These are phyloP conservation scores for Diaporthe nobilis DNA, from an alignment of 2,329 filamentous ascomycete genomes.

Conservation along the genomic window DNA sequence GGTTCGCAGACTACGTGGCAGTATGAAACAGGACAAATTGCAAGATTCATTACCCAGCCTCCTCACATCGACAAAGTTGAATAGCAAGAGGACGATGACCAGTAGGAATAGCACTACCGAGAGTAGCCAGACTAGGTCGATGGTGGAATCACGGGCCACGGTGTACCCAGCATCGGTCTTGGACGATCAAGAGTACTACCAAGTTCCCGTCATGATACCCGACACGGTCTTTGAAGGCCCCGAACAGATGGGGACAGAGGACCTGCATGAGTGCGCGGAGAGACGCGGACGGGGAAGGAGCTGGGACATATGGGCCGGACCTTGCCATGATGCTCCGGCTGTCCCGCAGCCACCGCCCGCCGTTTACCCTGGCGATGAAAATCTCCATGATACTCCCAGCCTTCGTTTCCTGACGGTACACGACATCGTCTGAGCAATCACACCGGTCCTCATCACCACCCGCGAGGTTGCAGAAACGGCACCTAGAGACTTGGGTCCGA, in stretches of 20 bases:
- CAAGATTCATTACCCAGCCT: background rate
- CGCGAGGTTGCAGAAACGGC: background rate
- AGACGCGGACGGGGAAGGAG: no score
- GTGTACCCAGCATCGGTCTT: conserved; percentile 1
- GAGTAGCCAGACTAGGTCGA: conserved; percentile 16
- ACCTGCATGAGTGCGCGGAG: background rate
- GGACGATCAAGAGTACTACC: conserved; percentile 19
- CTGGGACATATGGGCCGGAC: conserved; percentile 23
- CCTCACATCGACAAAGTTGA: background rate
- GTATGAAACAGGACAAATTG: background rate
- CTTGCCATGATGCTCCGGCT: background rate
- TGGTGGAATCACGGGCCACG: conserved; percentile 9
- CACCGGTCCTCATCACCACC: background rate
- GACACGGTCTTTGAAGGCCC: conserved; percentile 19
- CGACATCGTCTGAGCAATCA: background rate
- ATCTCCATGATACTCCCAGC: background rate
- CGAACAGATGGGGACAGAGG: background rate
- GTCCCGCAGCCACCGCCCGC: background rate
- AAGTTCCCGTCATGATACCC: conserved; percentile 28
- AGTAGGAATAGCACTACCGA: background rate
- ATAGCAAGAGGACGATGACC: background rate
- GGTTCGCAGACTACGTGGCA: background rate
- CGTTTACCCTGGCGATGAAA: background rate
- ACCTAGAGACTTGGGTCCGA: no score
- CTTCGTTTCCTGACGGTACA: conserved; percentile 21